phyloP scores from a whole-genome alignment of 345 rosid species.

The Melastoma malabathricum region DNA sequence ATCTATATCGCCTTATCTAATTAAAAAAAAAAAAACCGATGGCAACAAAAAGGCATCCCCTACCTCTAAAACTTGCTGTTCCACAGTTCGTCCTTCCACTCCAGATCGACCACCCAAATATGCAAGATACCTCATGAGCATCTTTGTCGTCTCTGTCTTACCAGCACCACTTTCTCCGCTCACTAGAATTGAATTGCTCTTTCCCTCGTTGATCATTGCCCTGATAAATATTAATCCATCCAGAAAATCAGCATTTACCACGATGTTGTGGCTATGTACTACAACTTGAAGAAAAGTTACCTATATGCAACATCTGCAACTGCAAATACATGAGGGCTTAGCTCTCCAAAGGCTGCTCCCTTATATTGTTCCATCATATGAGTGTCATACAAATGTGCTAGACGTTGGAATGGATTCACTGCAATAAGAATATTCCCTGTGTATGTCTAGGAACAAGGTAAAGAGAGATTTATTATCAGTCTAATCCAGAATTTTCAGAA shows the following conservation, averaged over 20 bases:
- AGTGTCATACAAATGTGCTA: constrained; percentile 94
- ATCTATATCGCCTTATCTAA: constrained; percentile 3
- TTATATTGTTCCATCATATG: constrained; percentile 99
- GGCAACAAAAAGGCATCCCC: constrained; percentile 13
- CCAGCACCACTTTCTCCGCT: constrained; percentile 99
- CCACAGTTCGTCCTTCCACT: constrained; percentile 98
- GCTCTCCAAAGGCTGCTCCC: constrained; percentile 96
- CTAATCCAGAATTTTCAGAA: neutral
- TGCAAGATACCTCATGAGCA: constrained; percentile 99
- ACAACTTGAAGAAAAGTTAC: constrained; percentile 20
- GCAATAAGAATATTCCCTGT: constrained; percentile 98
- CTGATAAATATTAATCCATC: constrained; percentile 22
- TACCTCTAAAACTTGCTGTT: constrained; percentile 99
- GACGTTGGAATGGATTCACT: constrained; percentile 96
- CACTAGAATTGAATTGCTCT: constrained; percentile 98
- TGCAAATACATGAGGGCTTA: constrained; percentile 98
- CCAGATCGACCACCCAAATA: constrained; percentile 97
- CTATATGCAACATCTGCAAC: constrained; percentile 98
- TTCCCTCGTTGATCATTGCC: constrained; percentile 97
- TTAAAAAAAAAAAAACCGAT: neutral
- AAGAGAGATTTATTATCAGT: neutral
- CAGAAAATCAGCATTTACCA: constrained; percentile 16
- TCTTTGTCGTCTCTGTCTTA: constrained; percentile 98
- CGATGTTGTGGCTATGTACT: constrained; percentile 8
- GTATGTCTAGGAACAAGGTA: constrained; percentile 53